Conservation (phyloP, 2,329 filamentous ascomycete species). For the Pestalotiopsis sp. region DNA sequence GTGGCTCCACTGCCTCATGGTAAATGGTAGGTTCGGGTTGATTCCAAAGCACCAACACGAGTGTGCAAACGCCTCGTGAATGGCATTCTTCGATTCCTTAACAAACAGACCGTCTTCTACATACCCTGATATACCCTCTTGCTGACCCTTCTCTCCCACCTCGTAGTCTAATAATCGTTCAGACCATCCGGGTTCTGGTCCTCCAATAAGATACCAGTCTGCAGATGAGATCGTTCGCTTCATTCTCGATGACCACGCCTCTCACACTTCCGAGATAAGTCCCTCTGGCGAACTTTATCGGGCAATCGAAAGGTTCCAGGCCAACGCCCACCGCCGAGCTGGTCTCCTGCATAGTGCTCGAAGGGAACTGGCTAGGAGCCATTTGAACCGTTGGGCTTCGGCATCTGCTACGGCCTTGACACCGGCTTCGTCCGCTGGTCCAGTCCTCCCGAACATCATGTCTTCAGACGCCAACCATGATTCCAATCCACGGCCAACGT, state of each 20-base stretch:
- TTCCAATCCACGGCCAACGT: constrained; percentile 34
- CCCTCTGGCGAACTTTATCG: constrained; percentile 43
- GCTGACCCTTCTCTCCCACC: background rate
- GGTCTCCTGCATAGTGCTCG: constrained; percentile 19
- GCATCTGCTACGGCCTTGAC: constrained; percentile 17
- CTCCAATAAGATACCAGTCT: constrained; percentile 23
- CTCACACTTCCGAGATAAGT: constrained; percentile 34
- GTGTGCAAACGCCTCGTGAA: background rate
- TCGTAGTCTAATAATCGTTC: constrained; percentile 31
- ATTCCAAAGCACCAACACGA: background rate
- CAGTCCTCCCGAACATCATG: constrained; percentile 30
- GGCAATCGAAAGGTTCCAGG: constrained; percentile 41
- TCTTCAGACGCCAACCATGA: constrained; percentile 31
- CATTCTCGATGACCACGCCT: constrained; percentile 38
- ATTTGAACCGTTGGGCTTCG: constrained; percentile 26
- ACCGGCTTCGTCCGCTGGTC: constrained; percentile 10
- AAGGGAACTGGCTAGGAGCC: constrained; percentile 22
- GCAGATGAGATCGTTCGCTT: constrained; percentile 35
- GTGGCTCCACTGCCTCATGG: constrained; percentile 8
- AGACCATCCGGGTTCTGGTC: constrained; percentile 24
- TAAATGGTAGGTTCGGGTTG: background rate
- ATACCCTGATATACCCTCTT: background rate
- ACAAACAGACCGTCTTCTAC: background rate
- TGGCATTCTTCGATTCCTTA: background rate
- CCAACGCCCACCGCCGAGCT: constrained; percentile 30